Conservation (phyloP, 768 basidiomycete species). For the Podaxis carcinomalis region DNA sequence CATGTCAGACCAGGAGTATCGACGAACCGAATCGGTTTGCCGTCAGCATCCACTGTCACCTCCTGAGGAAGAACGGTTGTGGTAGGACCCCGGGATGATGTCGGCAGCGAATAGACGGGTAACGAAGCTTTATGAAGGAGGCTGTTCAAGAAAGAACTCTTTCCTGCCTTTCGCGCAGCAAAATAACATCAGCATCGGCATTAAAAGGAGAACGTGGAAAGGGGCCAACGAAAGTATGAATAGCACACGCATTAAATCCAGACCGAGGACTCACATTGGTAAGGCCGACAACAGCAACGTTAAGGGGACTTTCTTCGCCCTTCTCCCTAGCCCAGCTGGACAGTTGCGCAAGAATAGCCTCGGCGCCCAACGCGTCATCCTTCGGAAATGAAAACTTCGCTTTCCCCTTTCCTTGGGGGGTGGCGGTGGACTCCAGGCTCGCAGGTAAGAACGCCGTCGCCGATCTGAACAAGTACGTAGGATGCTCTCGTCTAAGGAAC, state of each 20-base stretch:
- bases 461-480: slow-evolving; percentile 70
- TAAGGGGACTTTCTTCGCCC: slow-evolving; percentile 39
- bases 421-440: slow-evolving; percentile 16
- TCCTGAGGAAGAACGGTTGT: slow-evolving; percentile 72
- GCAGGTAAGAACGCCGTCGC: slow-evolving; percentile 62
- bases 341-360: slow-evolving; percentile 46
- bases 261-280: slow-evolving; percentile 57
- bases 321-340: slow-evolving; percentile 43
- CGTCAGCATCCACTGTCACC: slow-evolving; percentile 44
- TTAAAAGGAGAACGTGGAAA: not conserved
- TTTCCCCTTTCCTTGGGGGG: slow-evolving; percentile 40
- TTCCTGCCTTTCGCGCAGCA: slow-evolving; percentile 54
- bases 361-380: slow-evolving; percentile 62
- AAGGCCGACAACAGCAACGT: slow-evolving; percentile 79
- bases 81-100: slow-evolving; percentile 55
- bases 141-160: slow-evolving; percentile 83
- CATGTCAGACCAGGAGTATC: slow-evolving; percentile 79
- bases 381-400: slow-evolving; percentile 30
- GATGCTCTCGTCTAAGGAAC: slow-evolving; percentile 54
- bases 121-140: slow-evolving; percentile 49
- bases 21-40: slow-evolving; percentile 57
- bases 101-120: slow-evolving; percentile 54
- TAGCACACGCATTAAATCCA: not conserved
- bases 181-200: not conserved
- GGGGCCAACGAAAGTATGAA: not conserved